Evolutionary conservation across 257 asterid genomes (phyloP).

Genomic region (Solanum chilense): DNA sequence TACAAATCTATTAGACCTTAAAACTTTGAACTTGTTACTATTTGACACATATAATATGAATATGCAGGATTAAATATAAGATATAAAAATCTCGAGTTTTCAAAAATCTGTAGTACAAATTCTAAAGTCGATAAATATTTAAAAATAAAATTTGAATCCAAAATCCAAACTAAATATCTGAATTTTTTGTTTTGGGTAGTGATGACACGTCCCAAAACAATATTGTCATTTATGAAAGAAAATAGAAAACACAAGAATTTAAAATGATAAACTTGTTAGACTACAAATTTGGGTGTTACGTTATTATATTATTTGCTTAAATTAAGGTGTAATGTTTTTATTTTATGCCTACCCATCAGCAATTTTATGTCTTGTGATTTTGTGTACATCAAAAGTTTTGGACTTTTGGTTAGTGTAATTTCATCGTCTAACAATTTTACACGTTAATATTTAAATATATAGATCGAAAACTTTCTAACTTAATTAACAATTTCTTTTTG

Average conservation of each 20-base stretch:
- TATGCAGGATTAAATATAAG: neutral
- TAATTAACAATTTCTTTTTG: neutral
- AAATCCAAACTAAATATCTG: neutral
- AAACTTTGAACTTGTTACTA: too few relatives aligned
- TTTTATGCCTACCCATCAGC: neutral
- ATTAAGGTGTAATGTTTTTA: neutral
- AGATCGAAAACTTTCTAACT: neutral
- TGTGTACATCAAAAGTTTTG: neutral
- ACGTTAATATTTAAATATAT: neutral
- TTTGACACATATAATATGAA: neutral
- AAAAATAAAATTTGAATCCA: neutral
- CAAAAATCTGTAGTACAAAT: neutral
- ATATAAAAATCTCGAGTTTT: too few relatives aligned
- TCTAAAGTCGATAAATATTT: neutral
- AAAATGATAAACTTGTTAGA: slow-evolving; percentile 14
- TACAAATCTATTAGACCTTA: neutral
- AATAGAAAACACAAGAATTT: neutral
- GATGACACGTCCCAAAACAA: neutral
- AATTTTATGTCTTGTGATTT: neutral
- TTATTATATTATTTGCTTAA: neutral
- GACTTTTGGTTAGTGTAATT: neutral
- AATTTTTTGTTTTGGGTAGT: neutral
- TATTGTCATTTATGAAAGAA: neutral
- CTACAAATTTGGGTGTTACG: neutral
- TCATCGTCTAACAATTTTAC: neutral